Percentiles rank a stretch among this genome's conserved stretches.
These are phyloP conservation scores for Acanthamoeba lenticulata DNA, from an alignment of 208 protist genomes.

Conservation along the genomic window DNA sequence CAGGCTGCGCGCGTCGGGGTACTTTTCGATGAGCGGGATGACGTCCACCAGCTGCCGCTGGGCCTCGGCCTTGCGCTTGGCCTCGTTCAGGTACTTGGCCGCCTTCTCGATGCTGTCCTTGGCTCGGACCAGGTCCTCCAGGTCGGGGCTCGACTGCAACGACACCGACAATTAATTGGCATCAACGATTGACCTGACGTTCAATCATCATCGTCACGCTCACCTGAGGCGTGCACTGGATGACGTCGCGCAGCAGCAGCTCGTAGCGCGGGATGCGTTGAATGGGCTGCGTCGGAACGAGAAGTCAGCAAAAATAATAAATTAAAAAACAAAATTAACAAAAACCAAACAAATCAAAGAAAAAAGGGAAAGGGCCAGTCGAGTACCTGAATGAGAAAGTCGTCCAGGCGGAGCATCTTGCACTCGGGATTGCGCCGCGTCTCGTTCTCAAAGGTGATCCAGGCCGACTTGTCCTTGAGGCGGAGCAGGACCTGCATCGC, in stretches of 20 bases:
- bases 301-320: no score
- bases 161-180: not conserved
- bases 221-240: not conserved
- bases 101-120: slow-evolving; percentile 26
- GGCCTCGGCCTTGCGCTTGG: not conserved
- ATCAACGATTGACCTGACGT: no score
- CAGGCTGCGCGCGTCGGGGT: not conserved
- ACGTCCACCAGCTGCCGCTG: not conserved
- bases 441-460: not conserved
- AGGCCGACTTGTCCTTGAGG: slow-evolving; percentile 13
- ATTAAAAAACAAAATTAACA: no score
- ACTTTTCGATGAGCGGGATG: not conserved
- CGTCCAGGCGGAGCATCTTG: slow-evolving; percentile 24
- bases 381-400: slow-evolving; percentile 20
- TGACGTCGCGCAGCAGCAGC: slow-evolving; percentile 16
- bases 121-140: not conserved
- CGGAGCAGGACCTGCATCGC: not conserved
- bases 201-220: not conserved
- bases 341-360: no score
- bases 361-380: not conserved
- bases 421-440: not conserved
- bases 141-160: not conserved
- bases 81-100: slow-evolving; percentile 10
- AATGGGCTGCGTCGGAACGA: slow-evolving; percentile 8
- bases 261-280: not conserved